Conservation (phyloP, 768 basidiomycete species). For the Tephrocybe sp. region DNA sequence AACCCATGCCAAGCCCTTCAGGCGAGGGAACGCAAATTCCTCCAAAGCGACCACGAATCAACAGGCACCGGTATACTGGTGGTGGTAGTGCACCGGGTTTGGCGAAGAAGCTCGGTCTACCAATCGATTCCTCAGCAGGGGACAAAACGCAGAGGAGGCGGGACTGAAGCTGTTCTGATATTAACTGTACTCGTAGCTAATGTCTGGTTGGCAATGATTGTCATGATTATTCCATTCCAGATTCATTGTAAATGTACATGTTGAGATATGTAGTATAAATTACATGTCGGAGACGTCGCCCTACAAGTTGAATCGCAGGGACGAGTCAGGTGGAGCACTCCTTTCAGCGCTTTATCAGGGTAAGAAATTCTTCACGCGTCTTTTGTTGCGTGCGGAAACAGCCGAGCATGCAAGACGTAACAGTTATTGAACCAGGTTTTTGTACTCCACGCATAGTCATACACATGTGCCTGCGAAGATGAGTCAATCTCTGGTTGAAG, state of each 20-base stretch:
- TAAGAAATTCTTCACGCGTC: slow-evolving; percentile 95
- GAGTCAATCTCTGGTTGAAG: slow-evolving; percentile 9
- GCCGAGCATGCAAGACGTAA: slow-evolving; percentile 97
- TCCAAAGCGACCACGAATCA: slow-evolving; percentile 60
- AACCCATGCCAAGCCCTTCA: slow-evolving; percentile 12
- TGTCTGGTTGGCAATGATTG: slow-evolving; percentile 10
- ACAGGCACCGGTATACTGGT: slow-evolving; percentile 46
- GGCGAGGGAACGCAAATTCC: slow-evolving; percentile 13
- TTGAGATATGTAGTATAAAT: slow-evolving; percentile 20
- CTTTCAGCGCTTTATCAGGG: slow-evolving; percentile 60
- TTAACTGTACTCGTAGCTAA: slow-evolving; percentile 11
- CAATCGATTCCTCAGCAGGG: slow-evolving; percentile 58
- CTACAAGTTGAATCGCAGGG: slow-evolving; percentile 19
- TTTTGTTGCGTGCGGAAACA: slow-evolving; percentile 99
- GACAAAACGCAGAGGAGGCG: slow-evolving; percentile 60
- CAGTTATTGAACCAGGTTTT: slow-evolving; percentile 93
- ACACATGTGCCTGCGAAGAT: slow-evolving; percentile 74
- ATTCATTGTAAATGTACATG: slow-evolving; percentile 10
- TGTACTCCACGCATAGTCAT: slow-evolving; percentile 99
- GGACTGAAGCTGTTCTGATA: slow-evolving; percentile 31
- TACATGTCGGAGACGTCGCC: slow-evolving; percentile 10
- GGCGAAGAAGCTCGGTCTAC: slow-evolving; percentile 53
- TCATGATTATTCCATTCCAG: background rate
- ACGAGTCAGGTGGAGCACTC: background rate
- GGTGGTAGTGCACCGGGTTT: slow-evolving; percentile 26